phyloP scores from a whole-genome alignment of 2,329 filamentous ascomycete species.

The Podosphaera xanthii region DNA sequence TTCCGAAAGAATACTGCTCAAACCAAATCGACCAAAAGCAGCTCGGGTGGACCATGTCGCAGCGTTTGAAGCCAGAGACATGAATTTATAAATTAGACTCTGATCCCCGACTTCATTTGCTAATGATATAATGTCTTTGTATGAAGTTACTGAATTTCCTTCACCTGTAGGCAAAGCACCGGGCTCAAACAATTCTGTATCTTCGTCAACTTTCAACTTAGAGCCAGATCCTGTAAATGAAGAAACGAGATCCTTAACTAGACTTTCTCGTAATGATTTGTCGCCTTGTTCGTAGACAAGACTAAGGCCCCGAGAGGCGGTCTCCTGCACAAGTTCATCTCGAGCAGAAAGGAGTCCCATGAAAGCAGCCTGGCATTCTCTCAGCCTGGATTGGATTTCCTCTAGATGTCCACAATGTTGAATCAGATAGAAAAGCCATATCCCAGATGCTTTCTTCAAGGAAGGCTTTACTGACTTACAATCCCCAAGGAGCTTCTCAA shows the following conservation, averaged over 20 bases:
- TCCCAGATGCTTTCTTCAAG: constrained; percentile 73
- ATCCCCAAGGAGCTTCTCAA: constrained; percentile 53
- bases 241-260: constrained; percentile 70
- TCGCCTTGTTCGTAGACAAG: constrained; percentile 88
- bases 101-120: constrained; percentile 95
- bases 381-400: constrained; percentile 49
- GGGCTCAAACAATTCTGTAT: constrained; percentile 83
- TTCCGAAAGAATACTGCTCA: constrained; percentile 79
- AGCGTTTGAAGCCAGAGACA: constrained; percentile 89
- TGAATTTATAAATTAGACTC: constrained; percentile 92
- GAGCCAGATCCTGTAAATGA: constrained; percentile 64
- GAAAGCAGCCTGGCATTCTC: constrained; percentile 68
- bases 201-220: constrained; percentile 61
- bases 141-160: constrained; percentile 74
- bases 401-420: constrained; percentile 69
- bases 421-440: constrained; percentile 82
- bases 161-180: constrained; percentile 79
- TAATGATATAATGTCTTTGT: constrained; percentile 88
- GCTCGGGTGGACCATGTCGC: constrained; percentile 95
- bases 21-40: constrained; percentile 79
- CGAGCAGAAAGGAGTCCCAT: constrained; percentile 68
- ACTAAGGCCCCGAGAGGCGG: constrained; percentile 73
- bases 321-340: constrained; percentile 90
- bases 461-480: constrained; percentile 74
- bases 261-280: constrained; percentile 50